Base-by-base conservation (phyloP, 164 flowering plant genomes). In the Nelumbo lutea region DNA sequence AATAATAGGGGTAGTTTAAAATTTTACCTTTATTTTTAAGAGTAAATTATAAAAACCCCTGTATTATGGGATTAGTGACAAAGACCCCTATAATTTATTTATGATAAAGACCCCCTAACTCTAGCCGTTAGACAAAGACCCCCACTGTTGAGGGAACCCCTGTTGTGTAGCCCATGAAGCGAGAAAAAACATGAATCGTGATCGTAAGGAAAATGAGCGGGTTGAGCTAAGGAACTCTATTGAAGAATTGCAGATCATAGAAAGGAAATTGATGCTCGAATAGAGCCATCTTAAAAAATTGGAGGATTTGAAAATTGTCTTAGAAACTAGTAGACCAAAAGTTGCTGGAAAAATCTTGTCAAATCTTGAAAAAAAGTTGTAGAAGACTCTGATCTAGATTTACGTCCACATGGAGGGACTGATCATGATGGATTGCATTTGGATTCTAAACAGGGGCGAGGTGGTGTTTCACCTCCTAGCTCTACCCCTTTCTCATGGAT, bases 171-270 rank as follows among this genome's bases (percentile, higher is more conserved):
- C 27, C 27, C 27, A 27, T 27, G 27, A 27, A 27, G 27, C 27
- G 27, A 27, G 27, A 27, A 27, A 27, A 27, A 83, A 79, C 68
- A 56, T 81, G 72, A 91, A 95, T 61, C 84, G 91, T 68, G 90
- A 90, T 69, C 75, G 75, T 61, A 87, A 96, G 67, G 90, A 84
- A 66, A 81, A 72, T 65, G 99, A 90, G 77, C 87, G 89, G 91
- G 80, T 83, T n/a, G 95, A 85, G 67, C 76, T 95, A 42, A 87
- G 72, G 69, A 80, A 73, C 64, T 79, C 84, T 40, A 87, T 95
- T 65, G 90, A 95, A 73, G 98, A 92, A 70, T 91, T 95, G 65
- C 83, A 87, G 70, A 55, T 83, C 67, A 82, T 81, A 46, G 99
- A 95, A 65, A 84, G 61, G 85, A 81, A 61, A 86, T 95, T 68